phyloP scores from a whole-genome alignment of 2,329 filamentous ascomycete species.

The Teratosphaeriaceae sp. region DNA sequence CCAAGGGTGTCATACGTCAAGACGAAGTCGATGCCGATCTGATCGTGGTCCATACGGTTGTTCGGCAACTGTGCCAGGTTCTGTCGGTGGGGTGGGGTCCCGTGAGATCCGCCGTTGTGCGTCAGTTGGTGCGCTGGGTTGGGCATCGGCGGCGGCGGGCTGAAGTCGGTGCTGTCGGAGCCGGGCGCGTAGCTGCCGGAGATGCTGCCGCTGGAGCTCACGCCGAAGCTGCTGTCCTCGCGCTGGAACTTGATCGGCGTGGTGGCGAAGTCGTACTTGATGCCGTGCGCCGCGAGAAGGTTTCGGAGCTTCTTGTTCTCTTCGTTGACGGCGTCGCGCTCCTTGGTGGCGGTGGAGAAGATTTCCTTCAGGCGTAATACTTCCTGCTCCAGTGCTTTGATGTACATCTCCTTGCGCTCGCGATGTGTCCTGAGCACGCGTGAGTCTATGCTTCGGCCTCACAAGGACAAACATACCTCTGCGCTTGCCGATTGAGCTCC shows the following conservation, averaged over 20 bases:
- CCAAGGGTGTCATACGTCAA: conserved; percentile 64
- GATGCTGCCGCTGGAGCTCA: conserved; percentile 49
- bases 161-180: conserved; percentile 41
- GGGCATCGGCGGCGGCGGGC: conserved; percentile 30
- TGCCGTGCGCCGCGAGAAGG: conserved; percentile 52
- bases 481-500: conserved; percentile 90
- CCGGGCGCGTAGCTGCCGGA: conserved; percentile 54
- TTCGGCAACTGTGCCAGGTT: conserved; percentile 25
- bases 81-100: conserved; percentile 14
- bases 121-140: conserved; percentile 9
- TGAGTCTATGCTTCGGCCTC: background rate
- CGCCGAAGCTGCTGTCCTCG: conserved; percentile 34
- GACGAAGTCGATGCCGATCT: conserved; percentile 83
- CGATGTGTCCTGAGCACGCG: conserved; percentile 69
- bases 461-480: conserved; percentile 56
- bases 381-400: conserved; percentile 88
- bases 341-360: conserved; percentile 65
- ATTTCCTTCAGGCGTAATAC: conserved; percentile 81
- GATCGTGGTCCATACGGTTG: conserved; percentile 62
- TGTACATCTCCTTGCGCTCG: conserved; percentile 93
- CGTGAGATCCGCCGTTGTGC: conserved; percentile 4
- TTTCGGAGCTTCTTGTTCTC: conserved; percentile 74
- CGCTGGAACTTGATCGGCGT: conserved; percentile 31
- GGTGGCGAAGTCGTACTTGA: conserved; percentile 45
- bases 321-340: conserved; percentile 67